Percentiles rank a stretch among this genome's conserved stretches.
Conservation (phyloP, 441 rosid genomes). For the Croton setiger region DNA sequence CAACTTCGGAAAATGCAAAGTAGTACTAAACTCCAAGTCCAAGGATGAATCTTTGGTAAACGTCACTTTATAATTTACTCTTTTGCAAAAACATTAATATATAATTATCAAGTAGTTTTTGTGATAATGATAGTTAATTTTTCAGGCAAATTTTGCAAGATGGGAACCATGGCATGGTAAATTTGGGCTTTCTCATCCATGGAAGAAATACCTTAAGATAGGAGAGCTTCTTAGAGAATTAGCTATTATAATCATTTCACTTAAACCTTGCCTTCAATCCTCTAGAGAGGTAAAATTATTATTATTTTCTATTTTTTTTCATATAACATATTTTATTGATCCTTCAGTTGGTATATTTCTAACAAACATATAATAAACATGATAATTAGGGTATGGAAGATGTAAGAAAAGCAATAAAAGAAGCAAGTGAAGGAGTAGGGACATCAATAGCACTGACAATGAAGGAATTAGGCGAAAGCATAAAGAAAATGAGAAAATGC, state of each 20-base stretch:
- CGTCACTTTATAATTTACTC: too few relatives aligned
- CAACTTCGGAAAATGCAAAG: slow-evolving; percentile 34
- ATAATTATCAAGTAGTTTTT: neutral
- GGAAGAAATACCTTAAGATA: slow-evolving; percentile 48
- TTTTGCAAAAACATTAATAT: neutral
- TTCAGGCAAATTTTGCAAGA: slow-evolving; percentile 59
- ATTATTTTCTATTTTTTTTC: neutral
- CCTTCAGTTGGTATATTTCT: too few relatives aligned
- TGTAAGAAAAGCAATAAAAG: slow-evolving; percentile 33
- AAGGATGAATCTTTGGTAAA: slow-evolving; percentile 61
- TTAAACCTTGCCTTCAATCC: slow-evolving; percentile 35
- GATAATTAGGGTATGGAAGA: slow-evolving; percentile 24
- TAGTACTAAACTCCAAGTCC: slow-evolving; percentile 44
- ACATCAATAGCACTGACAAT: slow-evolving; percentile 40
- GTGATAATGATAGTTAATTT: neutral
- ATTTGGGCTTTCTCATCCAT: slow-evolving; percentile 53
- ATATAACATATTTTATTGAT: too few relatives aligned
- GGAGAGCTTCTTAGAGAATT: slow-evolving; percentile 52
- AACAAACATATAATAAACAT: too few relatives aligned
- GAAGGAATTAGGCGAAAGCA: slow-evolving; percentile 55
- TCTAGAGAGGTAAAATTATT: slow-evolving; percentile 33
- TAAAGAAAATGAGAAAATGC: slow-evolving; percentile 43
- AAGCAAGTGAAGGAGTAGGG: slow-evolving; percentile 37
- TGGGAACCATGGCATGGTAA: slow-evolving; percentile 83
- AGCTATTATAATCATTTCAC: slow-evolving; percentile 42